These are phyloP conservation scores for Ophiostoma himal-ulmi DNA, from an alignment of 2,329 filamentous ascomycete genomes.

Conservation along the genomic window DNA sequence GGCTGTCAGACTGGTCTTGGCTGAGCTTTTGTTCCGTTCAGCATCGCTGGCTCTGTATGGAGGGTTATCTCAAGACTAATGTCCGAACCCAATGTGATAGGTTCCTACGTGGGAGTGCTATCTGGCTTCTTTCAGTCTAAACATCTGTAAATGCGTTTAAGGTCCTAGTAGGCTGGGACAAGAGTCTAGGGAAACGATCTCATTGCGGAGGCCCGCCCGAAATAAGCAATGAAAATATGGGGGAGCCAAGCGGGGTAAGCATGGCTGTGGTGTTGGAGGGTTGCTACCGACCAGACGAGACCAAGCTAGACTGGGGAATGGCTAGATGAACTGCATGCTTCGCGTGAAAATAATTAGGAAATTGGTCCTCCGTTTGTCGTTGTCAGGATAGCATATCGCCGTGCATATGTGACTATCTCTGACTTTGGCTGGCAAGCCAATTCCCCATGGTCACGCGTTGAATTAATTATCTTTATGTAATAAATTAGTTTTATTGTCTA, in stretches of 20 bases:
- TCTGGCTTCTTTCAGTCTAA: background rate
- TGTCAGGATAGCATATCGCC: background rate
- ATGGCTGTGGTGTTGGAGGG: background rate
- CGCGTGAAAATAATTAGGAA: background rate
- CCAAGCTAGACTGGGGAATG: background rate
- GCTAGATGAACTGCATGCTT: background rate
- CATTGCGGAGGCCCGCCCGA: background rate
- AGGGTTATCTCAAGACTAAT: background rate
- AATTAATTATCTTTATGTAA: too few species aligned
- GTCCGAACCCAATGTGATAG: background rate
- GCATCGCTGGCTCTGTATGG: background rate
- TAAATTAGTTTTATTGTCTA: background rate
- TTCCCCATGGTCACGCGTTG: too few species aligned
- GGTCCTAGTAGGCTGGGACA: background rate
- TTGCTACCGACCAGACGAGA: background rate
- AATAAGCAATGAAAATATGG: background rate
- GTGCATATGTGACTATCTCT: background rate
- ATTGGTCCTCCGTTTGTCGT: background rate
- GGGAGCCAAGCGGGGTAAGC: conserved; percentile 6
- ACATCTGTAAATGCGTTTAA: background rate
- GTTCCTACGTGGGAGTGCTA: background rate
- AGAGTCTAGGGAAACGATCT: conserved; percentile 3
- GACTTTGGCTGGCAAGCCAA: background rate
- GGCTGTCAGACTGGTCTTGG: background rate
- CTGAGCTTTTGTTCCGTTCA: background rate